phyloP scores from a whole-genome alignment of 192 early-diverging fungal species.

The Podila verticillata region DNA sequence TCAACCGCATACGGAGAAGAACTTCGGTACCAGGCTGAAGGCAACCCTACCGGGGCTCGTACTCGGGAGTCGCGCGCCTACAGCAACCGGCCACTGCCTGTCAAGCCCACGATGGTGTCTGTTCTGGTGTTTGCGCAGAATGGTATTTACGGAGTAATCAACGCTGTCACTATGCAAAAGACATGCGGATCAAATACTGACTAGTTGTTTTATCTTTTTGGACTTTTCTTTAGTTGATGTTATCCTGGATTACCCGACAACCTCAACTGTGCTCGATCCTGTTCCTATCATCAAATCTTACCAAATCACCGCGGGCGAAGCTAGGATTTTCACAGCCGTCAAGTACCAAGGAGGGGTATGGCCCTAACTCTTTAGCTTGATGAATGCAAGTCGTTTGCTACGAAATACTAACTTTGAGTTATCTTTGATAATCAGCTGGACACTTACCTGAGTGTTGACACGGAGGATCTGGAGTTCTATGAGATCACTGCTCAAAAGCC shows the following conservation, averaged over 20 bases:
- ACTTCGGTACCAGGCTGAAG: constrained; percentile 42
- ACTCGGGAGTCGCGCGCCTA: background rate
- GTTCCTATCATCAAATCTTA: constrained; percentile 32
- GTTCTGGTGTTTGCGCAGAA: constrained; percentile 40
- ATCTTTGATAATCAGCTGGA: constrained; percentile 33
- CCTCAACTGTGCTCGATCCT: constrained; percentile 20
- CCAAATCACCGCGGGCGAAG: constrained; percentile 48
- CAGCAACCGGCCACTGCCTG: constrained; percentile 1
- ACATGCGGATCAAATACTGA: background rate
- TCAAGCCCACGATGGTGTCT: constrained; percentile 53
- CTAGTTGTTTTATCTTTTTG: background rate
- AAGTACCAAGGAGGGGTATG: constrained; percentile 60
- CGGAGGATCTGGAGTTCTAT: constrained; percentile 57
- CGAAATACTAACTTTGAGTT: background rate
- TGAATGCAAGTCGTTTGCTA: background rate
- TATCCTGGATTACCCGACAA: constrained; percentile 34
- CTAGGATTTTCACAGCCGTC: constrained; percentile 58
- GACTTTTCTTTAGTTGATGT: constrained; percentile 34
- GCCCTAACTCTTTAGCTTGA: background rate
- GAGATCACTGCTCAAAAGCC: constrained; percentile 50
- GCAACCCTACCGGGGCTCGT: background rate
- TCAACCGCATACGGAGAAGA: constrained; percentile 46
- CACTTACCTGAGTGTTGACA: constrained; percentile 59
- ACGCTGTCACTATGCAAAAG: background rate
- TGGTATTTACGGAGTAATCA: constrained; percentile 15